A percentile compares a stretch with the other conserved stretches of the same genome.
These are phyloP conservation scores for Umbilicus rupestris DNA, from an alignment of 164 flowering plant genomes.

Conservation along the genomic window DNA sequence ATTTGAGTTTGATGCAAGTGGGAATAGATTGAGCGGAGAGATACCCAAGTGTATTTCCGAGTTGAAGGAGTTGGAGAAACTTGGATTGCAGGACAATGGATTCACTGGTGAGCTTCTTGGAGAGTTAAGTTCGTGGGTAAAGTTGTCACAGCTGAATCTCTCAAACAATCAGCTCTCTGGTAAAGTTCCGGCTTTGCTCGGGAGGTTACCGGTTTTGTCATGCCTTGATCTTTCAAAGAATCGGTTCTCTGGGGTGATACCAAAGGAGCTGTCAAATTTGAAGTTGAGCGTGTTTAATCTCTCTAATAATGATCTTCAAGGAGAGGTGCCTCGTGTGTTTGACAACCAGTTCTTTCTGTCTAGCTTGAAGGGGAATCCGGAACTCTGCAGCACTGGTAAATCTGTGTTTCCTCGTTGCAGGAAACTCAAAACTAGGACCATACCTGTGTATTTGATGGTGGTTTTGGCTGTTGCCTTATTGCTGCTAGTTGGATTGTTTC, in stretches of 20 bases:
- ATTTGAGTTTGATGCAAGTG: conserved; percentile 20
- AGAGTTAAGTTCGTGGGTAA: conserved; percentile 27
- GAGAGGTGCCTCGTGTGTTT: conserved; percentile 43
- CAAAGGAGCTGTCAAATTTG: conserved; percentile 33
- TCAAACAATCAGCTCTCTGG: conserved; percentile 47
- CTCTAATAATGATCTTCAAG: conserved; percentile 40
- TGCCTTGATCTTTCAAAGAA: conserved; percentile 55
- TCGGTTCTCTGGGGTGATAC: conserved; percentile 50
- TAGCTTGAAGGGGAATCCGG: conserved; percentile 47
- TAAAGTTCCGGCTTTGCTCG: conserved; percentile 44
- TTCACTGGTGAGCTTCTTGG: conserved; percentile 47
- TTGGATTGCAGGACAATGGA: conserved; percentile 39
- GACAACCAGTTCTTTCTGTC: conserved; percentile 17
- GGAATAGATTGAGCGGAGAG: conserved; percentile 41
- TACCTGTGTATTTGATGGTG: conserved; percentile 12
- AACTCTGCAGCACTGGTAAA: conserved; percentile 34
- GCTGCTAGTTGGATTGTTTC: conserved; percentile 20
- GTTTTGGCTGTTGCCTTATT: conserved; percentile 18
- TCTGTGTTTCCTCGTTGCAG: conserved; percentile 27
- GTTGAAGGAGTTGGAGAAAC: conserved; percentile 28
- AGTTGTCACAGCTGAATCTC: conserved; percentile 42
- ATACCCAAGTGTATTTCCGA: conserved; percentile 43
- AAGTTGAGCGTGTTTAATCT: conserved; percentile 42
- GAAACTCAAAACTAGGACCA: conserved; percentile 12
- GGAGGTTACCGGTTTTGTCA: conserved; percentile 36